Conservation (phyloP, 2,329 filamentous ascomycete species). For the Teratosphaeria viscida region DNA sequence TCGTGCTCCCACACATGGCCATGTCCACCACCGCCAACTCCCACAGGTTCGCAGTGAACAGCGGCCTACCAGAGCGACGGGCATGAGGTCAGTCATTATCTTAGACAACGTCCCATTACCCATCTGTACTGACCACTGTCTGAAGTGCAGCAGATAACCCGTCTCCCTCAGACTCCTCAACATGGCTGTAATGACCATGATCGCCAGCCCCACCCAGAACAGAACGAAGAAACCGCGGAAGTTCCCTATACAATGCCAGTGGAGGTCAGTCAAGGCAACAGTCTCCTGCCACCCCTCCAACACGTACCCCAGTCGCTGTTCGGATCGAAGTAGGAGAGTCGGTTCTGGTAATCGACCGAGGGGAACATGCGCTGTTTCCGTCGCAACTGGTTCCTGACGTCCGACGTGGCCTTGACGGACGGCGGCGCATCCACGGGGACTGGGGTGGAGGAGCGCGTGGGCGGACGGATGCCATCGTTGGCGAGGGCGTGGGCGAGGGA, state of each 20-base stretch:
- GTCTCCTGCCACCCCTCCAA: too few species aligned
- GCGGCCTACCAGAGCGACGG: slow-evolving; percentile 32
- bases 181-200: slow-evolving; percentile 95
- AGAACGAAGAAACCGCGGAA: slow-evolving; percentile 97
- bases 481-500: not conserved
- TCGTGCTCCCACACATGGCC: slow-evolving; percentile 71
- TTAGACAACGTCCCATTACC: too few species aligned
- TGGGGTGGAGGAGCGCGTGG: not conserved
- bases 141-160: slow-evolving; percentile 70
- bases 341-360: slow-evolving; percentile 78
- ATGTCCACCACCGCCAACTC: slow-evolving; percentile 75
- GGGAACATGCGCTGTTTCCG: slow-evolving; percentile 67
- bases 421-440: slow-evolving; percentile 81
- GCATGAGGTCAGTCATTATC: too few species aligned
- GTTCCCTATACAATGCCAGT: slow-evolving; percentile 36
- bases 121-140: slow-evolving; percentile 51
- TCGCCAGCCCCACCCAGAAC: slow-evolving; percentile 93
- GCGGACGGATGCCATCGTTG: not conserved
- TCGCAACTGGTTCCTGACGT: slow-evolving; percentile 71
- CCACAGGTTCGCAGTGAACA: slow-evolving; percentile 82
- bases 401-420: slow-evolving; percentile 75
- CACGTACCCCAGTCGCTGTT: slow-evolving; percentile 63
- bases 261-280: too few species aligned
- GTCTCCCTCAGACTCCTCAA: slow-evolving; percentile 90
- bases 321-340: slow-evolving; percentile 92